Evolutionary conservation across 805 yeast species (phyloP).

Genomic region (Suhomyces sp.): DNA sequence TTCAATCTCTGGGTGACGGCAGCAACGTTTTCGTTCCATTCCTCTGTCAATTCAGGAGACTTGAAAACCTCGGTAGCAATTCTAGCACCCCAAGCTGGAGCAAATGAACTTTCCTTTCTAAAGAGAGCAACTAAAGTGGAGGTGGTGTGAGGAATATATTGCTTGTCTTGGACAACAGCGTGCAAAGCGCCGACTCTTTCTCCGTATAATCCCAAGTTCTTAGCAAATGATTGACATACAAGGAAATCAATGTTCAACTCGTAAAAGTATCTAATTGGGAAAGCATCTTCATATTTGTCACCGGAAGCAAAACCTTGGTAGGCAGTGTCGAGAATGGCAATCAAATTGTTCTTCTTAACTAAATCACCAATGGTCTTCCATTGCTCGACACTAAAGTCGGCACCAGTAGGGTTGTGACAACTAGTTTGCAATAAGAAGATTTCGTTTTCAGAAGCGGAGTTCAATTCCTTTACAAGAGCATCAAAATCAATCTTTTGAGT

Average conservation of each 20-base stretch:
- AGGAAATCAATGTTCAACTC: conserved; percentile 24
- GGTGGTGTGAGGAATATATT: conserved; percentile 16
- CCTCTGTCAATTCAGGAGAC: conserved; percentile 18
- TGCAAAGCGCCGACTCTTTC: conserved; percentile 41
- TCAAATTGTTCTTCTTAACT: conserved; percentile 23
- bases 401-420: conserved; percentile 48
- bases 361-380: conserved; percentile 33
- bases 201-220: conserved; percentile 42
- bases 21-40: conserved; percentile 39
- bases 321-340: conserved; percentile 40
- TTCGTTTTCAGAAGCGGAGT: conserved; percentile 29
- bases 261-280: conserved; percentile 37
- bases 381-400: conserved; percentile 36
- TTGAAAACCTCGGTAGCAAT: conserved; percentile 34
- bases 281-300: conserved; percentile 30
- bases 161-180: conserved; percentile 24
- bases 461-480: conserved; percentile 24
- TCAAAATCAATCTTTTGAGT: conserved; percentile 32
- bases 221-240: conserved; percentile 40
- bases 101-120: conserved; percentile 45
- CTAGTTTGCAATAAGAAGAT: conserved; percentile 42
- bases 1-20: conserved; percentile 32
- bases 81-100: conserved; percentile 49
- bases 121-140: conserved; percentile 32
- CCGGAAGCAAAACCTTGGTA: conserved; percentile 44